Conservation (phyloP, 257 asterid genomes). For the Nyctanthes arbortristis region DNA sequence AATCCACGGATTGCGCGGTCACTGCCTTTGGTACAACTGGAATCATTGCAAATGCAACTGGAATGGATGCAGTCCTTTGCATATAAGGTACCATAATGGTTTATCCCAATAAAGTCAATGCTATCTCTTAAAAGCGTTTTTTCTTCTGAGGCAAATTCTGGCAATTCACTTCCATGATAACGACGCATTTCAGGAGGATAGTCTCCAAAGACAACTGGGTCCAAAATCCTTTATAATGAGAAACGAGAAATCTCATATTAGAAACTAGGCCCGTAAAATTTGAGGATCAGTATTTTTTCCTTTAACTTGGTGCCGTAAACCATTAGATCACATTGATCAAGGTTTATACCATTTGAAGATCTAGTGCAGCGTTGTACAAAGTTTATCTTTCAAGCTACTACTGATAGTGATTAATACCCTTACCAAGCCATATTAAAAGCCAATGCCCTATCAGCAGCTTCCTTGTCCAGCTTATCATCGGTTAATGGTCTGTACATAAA, state of each 20-base stretch:
- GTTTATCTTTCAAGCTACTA: not conserved
- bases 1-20: slow-evolving; percentile 61
- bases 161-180: slow-evolving; percentile 52
- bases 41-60: slow-evolving; percentile 41
- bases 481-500: too few species aligned
- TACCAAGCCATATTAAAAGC: slow-evolving; percentile 73
- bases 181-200: slow-evolving; percentile 81
- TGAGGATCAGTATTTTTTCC: too few species aligned
- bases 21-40: slow-evolving; percentile 43
- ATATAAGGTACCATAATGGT: too few species aligned
- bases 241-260: too few species aligned
- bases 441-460: slow-evolving; percentile 65
- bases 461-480: slow-evolving; percentile 41
- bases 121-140: slow-evolving; percentile 41
- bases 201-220: slow-evolving; percentile 67
- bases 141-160: slow-evolving; percentile 59
- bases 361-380: too few species aligned
- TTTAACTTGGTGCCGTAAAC: too few species aligned
- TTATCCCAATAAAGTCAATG: slow-evolving; percentile 67
- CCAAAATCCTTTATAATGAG: too few species aligned
- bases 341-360: too few species aligned
- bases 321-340: too few species aligned
- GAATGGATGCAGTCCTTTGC: slow-evolving; percentile 64
- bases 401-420: slow-evolving; percentile 24
- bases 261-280: too few species aligned